Evolutionary conservation across 805 yeast species (phyloP), one percentile per base, ranked within the genome.

Genomic region (Metschnikowia hibisci): DNA sequence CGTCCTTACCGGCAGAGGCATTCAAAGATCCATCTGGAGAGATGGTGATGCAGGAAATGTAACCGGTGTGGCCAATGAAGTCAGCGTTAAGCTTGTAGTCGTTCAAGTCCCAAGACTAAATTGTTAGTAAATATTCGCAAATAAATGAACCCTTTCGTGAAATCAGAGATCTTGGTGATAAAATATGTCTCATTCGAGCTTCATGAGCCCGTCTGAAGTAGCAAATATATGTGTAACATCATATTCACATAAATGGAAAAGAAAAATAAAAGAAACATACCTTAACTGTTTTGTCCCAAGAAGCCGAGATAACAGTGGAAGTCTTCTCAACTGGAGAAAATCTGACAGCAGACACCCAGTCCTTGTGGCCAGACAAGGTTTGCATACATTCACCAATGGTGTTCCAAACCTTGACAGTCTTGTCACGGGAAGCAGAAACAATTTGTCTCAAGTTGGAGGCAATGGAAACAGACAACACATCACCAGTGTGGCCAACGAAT

Each of bases 1-100:
- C 99, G 72, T 93, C 99, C 83, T 93, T 93, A 76, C 99, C 99
- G 75, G 96, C 98, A 60, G 99, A 90, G 61, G 99, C 98, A 76
- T 95, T 87, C 68, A 93, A 80, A 58, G 99, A 84, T 80, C 98
- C 99, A 79, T 93, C 99, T 78, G 99, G 99, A 57, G 99, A 89
- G 71, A 93, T 84, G 68, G 96, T 88, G 79, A 93, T 82, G 71
- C 95, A 77, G 69, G 95, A 87, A 64, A 93, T 85, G 93, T 90
- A 90, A 78, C 96, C 96, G 74, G 93, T 88, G 95, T 93, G 99
- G 71, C 99, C 99, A 66, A 88, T 80, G 82, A 86, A 87, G 78
- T 93, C 98, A 69, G 97, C 95, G 71, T 84, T 82, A 67, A 88
- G 80, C 64, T 80, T 73, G 82, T 82, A 84, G 72, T 82, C 82